These are phyloP conservation scores for Plantago elongata DNA, from an alignment of 257 asterid species.

Conservation along the genomic window DNA sequence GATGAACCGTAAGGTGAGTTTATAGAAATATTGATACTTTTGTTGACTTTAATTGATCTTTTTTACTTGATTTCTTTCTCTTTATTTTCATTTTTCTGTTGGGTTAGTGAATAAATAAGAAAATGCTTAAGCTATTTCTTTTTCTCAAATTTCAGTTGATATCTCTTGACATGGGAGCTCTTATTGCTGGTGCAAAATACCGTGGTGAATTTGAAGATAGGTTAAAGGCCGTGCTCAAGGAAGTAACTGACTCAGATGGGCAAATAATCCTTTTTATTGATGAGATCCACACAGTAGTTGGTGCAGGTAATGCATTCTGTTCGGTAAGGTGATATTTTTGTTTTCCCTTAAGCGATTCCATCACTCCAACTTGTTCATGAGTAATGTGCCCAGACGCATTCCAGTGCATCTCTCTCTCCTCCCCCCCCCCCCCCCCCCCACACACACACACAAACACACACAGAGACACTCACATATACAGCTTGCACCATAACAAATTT, in stretches of 20 bases:
- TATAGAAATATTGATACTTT: not conserved
- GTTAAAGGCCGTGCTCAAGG: slow-evolving; percentile 89
- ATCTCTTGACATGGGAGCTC: slow-evolving; percentile 97
- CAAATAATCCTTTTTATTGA: slow-evolving; percentile 86
- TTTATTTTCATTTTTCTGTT: not conserved
- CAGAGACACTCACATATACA: no score
- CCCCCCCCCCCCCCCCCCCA: no score
- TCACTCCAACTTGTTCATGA: not conserved
- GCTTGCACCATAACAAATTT: not conserved
- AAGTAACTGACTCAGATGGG: slow-evolving; percentile 93
- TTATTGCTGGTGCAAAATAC: slow-evolving; percentile 94
- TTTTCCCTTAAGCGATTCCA: not conserved
- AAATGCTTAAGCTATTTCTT: slow-evolving; percentile 14
- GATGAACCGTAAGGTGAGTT: slow-evolving; percentile 83
- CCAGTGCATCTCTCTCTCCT: no score
- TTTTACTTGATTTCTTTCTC: not conserved
- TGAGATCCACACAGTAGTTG: slow-evolving; percentile 96
- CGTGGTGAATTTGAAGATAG: slow-evolving; percentile 99
- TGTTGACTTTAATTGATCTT: not conserved
- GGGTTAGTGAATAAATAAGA: not conserved
- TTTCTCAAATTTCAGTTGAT: slow-evolving; percentile 54
- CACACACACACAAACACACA: no score
- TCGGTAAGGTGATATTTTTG: not conserved
- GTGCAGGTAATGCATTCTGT: slow-evolving; percentile 59
- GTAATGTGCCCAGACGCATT: not conserved